Conservation (phyloP, 192 early-diverging fungal genomes). For the Backusella morwellensis region DNA sequence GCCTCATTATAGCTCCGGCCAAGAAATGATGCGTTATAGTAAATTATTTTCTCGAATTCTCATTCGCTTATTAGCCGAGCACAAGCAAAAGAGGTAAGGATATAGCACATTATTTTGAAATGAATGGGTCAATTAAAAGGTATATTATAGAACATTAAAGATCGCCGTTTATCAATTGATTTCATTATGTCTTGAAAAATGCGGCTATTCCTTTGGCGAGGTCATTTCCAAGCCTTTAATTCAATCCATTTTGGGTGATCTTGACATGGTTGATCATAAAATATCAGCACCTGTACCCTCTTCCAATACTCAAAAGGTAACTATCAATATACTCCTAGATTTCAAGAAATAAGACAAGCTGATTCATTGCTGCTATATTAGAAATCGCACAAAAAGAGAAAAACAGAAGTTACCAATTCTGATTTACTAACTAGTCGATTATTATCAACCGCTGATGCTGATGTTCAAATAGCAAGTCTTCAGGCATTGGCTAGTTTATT, state of each 20-base stretch:
- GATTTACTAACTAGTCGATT: constrained; percentile 17
- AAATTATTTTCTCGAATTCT: constrained; percentile 33
- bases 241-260: constrained; percentile 40
- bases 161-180: constrained; percentile 41
- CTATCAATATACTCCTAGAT: not conserved
- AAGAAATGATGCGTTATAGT: constrained; percentile 28
- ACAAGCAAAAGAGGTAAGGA: constrained; percentile 34
- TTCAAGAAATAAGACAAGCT: not conserved
- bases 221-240: constrained; percentile 40
- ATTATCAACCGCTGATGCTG: constrained; percentile 4
- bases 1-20: constrained; percentile 24
- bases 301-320: not conserved
- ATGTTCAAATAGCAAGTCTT: constrained; percentile 21
- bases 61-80: constrained; percentile 32
- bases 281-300: not conserved
- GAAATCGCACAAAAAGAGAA: constrained; percentile 32
- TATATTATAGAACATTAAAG: constrained; percentile 27
- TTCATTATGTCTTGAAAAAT: constrained; percentile 44
- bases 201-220: constrained; percentile 45
- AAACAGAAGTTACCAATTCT: constrained; percentile 34
- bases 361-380: not conserved
- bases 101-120: too few relatives aligned
- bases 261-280: constrained; percentile 28
- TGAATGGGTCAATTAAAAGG: not conserved
- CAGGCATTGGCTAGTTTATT: constrained; percentile 19